Evolutionary conservation across 169 alveolate genomes (phyloP).

Genomic region (Plasmodium berghei): DNA sequence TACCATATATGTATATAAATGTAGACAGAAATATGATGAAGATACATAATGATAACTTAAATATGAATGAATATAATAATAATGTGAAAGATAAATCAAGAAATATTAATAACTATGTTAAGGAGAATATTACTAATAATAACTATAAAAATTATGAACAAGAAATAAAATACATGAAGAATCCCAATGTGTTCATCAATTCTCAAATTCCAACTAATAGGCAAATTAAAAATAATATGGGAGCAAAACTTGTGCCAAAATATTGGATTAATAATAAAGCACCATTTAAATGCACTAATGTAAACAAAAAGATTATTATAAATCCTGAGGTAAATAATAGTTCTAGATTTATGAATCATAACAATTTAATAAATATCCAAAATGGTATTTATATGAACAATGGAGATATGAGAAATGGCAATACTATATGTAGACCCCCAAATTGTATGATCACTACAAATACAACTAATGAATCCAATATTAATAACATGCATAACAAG

Average conservation of each 20-base stretch:
- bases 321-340: neutral
- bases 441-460: neutral
- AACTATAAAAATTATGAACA: slow-evolving; percentile 1
- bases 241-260: neutral
- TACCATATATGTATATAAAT: neutral
- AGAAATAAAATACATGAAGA: neutral
- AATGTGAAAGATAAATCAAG: neutral
- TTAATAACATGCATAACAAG: too few relatives aligned
- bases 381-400: neutral
- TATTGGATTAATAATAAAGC: neutral
- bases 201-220: neutral
- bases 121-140: slow-evolving; percentile 1
- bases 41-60: neutral
- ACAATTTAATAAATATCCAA: neutral
- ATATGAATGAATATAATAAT: slow-evolving; percentile 2
- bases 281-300: neutral
- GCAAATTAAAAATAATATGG: neutral
- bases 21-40: neutral
- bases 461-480: too few relatives aligned
- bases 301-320: neutral
- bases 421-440: neutral
- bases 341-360: neutral
- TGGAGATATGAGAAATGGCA: neutral
- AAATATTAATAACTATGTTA: neutral
- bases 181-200: neutral